Evolutionary conservation across 352 stramenopile species (phyloP), one percentile per base, ranked within the genome.

Genomic region (Pythium utonaiense): DNA sequence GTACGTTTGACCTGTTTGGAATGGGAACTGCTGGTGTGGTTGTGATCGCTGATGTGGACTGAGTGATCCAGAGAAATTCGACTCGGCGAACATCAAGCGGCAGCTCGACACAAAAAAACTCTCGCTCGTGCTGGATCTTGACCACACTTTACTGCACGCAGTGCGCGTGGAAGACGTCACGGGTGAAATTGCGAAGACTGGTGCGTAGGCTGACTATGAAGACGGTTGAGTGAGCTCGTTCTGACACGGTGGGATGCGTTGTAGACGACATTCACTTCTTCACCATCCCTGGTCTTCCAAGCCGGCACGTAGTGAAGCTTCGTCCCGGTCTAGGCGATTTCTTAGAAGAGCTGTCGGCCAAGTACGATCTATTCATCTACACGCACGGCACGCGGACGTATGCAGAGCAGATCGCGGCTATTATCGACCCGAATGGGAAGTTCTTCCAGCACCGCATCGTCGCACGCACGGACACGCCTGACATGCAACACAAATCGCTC

Each of bases 131-230:
- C 76, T 99, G 31, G 96, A 99, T 85, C 74, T 99, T 30, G 96
- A 99, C 75, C 96, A 98, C 73, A 99, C 96, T 3, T 73, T 99
- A 44, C 76, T 99, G 6, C 96, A 99, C 75, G 95, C 96, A 22
- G 85, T 95, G 51, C 81, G 83, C 22, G 73, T 83, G 1, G 69
- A 83, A n/a, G 81, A 95, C 30, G 71, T 95, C 28, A 65, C 83
- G 2, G 77, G 71, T 17, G 68, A 80, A 47, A 80, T 94, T 22
- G 56, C 63, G 9, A 67, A 83, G 31, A 73, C 79, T 69, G 79
- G 81, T 91, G 57, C 27, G 67, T 27, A 10, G 28, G 28, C 9
- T 33, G 9, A 33, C 28, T 33, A 9, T 33, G 28, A 10, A n/a
- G n/a, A 5, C 28, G 28, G 5, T 33, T 5, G 28, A 5, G 28